phyloP scores from a whole-genome alignment of 306 rosid genomes.

The Castanospermum australe region DNA sequence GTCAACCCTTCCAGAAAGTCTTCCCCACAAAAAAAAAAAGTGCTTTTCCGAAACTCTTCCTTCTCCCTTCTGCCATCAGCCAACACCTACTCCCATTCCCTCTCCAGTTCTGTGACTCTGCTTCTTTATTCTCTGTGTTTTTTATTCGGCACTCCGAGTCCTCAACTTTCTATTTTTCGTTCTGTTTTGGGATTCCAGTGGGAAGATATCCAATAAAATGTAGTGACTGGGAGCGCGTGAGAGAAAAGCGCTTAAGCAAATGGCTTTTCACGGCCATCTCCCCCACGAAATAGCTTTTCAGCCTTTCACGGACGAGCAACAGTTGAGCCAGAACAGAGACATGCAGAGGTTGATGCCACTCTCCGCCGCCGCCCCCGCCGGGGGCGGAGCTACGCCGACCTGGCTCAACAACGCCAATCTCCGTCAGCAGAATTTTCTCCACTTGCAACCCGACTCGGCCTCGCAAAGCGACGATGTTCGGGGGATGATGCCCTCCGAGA shows the following conservation, averaged over 20 bases:
- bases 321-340: constrained; percentile 29
- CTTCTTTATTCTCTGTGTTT: background rate
- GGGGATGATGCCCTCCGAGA: constrained; percentile 20
- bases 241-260: background rate
- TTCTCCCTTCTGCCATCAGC: background rate
- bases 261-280: constrained; percentile 61
- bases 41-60: constrained; percentile 24
- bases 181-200: background rate
- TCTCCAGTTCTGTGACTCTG: background rate
- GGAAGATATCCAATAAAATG: background rate
- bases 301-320: constrained; percentile 43
- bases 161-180: background rate
- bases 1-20: constrained; percentile 23
- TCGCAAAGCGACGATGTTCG: constrained; percentile 38
- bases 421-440: constrained; percentile 54
- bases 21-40: background rate
- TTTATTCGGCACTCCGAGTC: background rate
- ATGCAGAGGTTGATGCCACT: constrained; percentile 40
- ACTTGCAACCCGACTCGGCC: constrained; percentile 32
- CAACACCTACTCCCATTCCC: too few species aligned
- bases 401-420: constrained; percentile 61
- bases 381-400: constrained; percentile 34
- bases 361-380: background rate
- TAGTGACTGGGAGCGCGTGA: background rate
- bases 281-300: constrained; percentile 56